These are phyloP conservation scores for Gossypium lobatum DNA, from an alignment of 441 rosid species.

Conservation along the genomic window DNA sequence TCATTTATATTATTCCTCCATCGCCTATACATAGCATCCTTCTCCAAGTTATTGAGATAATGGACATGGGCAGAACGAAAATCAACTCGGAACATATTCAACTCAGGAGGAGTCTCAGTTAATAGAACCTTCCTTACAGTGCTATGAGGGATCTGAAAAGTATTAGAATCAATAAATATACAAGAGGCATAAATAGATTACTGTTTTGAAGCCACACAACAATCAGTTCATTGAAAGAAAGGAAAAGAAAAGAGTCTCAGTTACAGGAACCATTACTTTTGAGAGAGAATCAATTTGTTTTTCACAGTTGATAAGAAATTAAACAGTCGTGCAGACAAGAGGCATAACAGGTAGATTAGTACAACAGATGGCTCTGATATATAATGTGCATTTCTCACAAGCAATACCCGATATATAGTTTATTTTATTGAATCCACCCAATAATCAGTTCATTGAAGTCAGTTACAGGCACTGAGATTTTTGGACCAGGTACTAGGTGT, in stretches of 20 bases:
- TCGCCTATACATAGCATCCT: conserved; percentile 89
- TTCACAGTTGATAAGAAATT: not conserved
- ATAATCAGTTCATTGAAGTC: not conserved
- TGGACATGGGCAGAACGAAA: conserved; percentile 93
- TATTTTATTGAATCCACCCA: not conserved
- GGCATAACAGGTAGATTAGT: not conserved
- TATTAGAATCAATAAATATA: conserved; percentile 20
- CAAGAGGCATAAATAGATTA: not conserved
- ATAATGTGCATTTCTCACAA: not conserved
- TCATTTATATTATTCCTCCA: conserved; percentile 96
- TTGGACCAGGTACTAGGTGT: not conserved
- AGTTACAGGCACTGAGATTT: not conserved
- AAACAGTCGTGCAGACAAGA: not conserved
- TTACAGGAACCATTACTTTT: not conserved
- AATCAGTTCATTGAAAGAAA: not conserved
- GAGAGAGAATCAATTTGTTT: not conserved
- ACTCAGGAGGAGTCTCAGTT: conserved; percentile 65
- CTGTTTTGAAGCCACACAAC: not conserved
- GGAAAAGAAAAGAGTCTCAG: not conserved
- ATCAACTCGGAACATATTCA: conserved; percentile 75
- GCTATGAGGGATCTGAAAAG: conserved; percentile 65
- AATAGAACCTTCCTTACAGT: conserved; percentile 63
- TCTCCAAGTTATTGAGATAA: conserved; percentile 96
- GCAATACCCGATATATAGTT: not conserved
- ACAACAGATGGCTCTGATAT: not conserved